Base-by-base conservation (phyloP, 2,329 filamentous ascomycete genomes). In the Capronia coronata region DNA sequence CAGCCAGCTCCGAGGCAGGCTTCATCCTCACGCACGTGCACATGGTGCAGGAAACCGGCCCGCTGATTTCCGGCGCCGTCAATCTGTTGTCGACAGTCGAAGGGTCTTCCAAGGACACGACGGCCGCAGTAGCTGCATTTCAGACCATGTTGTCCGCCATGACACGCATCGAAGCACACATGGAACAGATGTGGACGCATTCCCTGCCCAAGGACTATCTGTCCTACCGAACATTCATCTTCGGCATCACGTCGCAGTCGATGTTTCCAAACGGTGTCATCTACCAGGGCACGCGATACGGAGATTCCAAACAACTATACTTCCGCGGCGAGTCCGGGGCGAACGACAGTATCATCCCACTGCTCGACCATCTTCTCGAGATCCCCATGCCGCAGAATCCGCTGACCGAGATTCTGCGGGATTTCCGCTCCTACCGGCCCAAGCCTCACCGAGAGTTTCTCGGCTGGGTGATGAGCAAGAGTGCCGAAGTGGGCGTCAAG, bases 11-110 rank as follows among this genome's bases (percentile, higher is more conserved):
- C 6, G 91, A 96, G 68, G 91, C 91, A 1, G 91, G 91, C 43
- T 96, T 97, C 65, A 88, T 96, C n/a, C 78, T 96, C 10, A 90
- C 93, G 3, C 91, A 96, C 67, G 83, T 97, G 44, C 88, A 94
- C 68, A 97, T 96, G 90, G 91, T 95, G 43, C 83, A 83, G 64
- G 82, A 94, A 68, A 90, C 89, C 0, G 84, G 84, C 0, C 79
- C 81, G 1, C 75, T 97, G 1, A 82, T 96, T 40, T 76, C 79
- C 35, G 87, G 87, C 25, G 79, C 82, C 2, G 75, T 87, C 40
- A 75, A 80, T 44, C 78, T 84, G 43, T 75, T 94, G 19, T 76
- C 84, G 43, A 73, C 73, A 4, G 68, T 76, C 25, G 71, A 75
- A 25, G 30, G 46, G 21, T 23, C 37, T 13, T 43, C 49, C 19